Percentiles rank a stretch among this genome's conserved stretches.
These are phyloP conservation scores for Aurantiochytrium sp. DNA, from an alignment of 108 stramenopile genomes.

Conservation along the genomic window DNA sequence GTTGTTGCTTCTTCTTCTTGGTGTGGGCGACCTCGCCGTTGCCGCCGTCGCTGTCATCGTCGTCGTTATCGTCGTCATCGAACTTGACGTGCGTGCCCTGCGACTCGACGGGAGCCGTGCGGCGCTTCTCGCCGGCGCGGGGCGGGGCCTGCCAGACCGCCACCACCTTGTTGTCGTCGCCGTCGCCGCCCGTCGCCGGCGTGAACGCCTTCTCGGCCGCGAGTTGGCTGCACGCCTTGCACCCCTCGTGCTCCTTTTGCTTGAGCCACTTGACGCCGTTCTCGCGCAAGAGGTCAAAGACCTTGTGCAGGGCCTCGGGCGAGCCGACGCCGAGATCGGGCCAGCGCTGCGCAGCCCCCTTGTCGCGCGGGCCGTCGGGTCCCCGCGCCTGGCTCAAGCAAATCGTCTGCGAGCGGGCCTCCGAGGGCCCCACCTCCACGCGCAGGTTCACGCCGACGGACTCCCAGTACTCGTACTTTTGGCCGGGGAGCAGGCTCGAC, in stretches of 20 bases:
- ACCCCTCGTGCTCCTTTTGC: not conserved
- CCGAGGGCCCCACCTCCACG: slow-evolving; percentile 1
- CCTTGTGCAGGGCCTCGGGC: slow-evolving; percentile 2
- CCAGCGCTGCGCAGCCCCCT: not conserved
- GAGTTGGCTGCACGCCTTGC: not conserved
- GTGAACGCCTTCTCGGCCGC: not conserved
- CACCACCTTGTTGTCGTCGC: too few relatives aligned
- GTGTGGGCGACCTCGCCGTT: too few relatives aligned
- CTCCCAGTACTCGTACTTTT: slow-evolving; percentile 32
- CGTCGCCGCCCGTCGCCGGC: not conserved
- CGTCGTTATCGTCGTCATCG: not conserved
- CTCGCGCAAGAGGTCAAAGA: not conserved
- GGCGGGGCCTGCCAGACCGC: not conserved
- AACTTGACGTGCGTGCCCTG: not conserved
- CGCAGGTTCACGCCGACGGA: not conserved
- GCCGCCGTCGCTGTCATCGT: not conserved
- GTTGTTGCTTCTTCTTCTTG: too few relatives aligned
- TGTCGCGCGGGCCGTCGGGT: not conserved
- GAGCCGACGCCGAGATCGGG: not conserved
- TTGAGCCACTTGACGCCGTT: slow-evolving; percentile 25
- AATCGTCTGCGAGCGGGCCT: not conserved
- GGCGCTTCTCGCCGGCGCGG: not conserved
- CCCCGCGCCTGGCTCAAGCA: slow-evolving; percentile 1
- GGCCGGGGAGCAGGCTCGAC: slow-evolving; percentile 10
- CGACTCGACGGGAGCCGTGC: not conserved